A percentile compares a stretch with the other conserved stretches of the same genome.
Conservation (phyloP, 352 stramenopile species). For the Phytophthora citrophthora region DNA sequence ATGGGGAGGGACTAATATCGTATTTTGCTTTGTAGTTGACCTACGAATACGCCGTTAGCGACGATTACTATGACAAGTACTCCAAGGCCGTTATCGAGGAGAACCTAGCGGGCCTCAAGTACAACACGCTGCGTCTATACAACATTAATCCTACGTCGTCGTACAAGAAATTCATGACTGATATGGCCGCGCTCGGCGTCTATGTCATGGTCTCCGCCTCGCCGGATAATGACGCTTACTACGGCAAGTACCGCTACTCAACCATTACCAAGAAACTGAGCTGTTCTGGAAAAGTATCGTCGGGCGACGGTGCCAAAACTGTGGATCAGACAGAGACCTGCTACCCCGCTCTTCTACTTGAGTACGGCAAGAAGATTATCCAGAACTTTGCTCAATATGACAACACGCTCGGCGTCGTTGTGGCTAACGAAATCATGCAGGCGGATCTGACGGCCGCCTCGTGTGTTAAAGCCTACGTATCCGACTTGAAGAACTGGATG, state of each 20-base stretch:
- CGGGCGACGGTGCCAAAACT: constrained; percentile 47
- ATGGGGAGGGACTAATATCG: constrained; percentile 9
- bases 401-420: constrained; percentile 83
- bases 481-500: constrained; percentile 91
- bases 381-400: constrained; percentile 91
- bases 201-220: constrained; percentile 86
- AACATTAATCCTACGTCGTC: constrained; percentile 87
- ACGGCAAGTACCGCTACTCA: constrained; percentile 85
- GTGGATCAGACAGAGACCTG: constrained; percentile 80
- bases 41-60: constrained; percentile 89
- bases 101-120: constrained; percentile 76
- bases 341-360: constrained; percentile 82
- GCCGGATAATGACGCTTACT: constrained; percentile 86
- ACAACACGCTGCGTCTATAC: constrained; percentile 88
- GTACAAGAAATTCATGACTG: constrained; percentile 86
- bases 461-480: constrained; percentile 86
- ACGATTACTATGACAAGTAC: constrained; percentile 87
- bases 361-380: constrained; percentile 90
- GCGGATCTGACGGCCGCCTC: constrained; percentile 70
- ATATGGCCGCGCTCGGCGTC: constrained; percentile 78
- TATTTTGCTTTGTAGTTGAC: constrained; percentile 56
- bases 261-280: constrained; percentile 76
- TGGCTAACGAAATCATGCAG: constrained; percentile 92
- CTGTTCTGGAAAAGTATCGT: constrained; percentile 52
- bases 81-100: constrained; percentile 72